A percentile compares a stretch with the other conserved stretches of the same genome.
Evolutionary conservation across 441 rosid species (phyloP).

Genomic region (Pelargonium fulgidum): DNA sequence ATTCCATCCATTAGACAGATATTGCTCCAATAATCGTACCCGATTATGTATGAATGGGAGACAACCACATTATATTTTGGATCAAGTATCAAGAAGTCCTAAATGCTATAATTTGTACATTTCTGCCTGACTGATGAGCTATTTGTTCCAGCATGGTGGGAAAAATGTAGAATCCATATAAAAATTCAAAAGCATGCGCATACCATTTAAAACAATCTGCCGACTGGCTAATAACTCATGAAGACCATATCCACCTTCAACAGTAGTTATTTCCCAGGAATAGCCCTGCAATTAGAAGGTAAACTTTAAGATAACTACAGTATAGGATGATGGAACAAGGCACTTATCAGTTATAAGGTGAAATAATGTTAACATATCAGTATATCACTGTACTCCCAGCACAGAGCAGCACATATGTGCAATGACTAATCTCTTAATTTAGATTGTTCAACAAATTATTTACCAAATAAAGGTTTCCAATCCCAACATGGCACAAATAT

Average conservation of each 20-base stretch:
- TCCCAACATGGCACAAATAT: background rate
- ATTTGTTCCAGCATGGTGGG: too few relatives aligned
- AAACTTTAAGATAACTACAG: background rate
- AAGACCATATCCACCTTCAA: conserved; percentile 90
- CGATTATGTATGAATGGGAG: too few relatives aligned
- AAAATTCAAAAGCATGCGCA: conserved; percentile 5
- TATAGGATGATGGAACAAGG: too few relatives aligned
- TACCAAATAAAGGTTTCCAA: conserved; percentile 13
- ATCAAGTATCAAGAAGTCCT: too few relatives aligned
- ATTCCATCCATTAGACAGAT: too few relatives aligned
- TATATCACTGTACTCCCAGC: background rate
- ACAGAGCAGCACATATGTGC: background rate
- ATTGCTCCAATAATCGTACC: too few relatives aligned
- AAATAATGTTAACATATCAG: background rate
- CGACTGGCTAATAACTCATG: conserved; percentile 65
- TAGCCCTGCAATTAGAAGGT: conserved; percentile 55
- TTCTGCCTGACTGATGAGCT: too few relatives aligned
- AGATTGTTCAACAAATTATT: background rate
- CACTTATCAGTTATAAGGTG: too few relatives aligned
- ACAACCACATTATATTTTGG: too few relatives aligned
- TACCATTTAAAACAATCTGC: conserved; percentile 73
- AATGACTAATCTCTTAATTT: background rate
- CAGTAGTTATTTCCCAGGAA: conserved; percentile 92
- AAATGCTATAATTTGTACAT: too few relatives aligned
- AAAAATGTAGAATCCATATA: background rate